These are phyloP conservation scores for Paramarasmius palmivorus DNA, from an alignment of 1,284 basidiomycete species.

Conservation along the genomic window DNA sequence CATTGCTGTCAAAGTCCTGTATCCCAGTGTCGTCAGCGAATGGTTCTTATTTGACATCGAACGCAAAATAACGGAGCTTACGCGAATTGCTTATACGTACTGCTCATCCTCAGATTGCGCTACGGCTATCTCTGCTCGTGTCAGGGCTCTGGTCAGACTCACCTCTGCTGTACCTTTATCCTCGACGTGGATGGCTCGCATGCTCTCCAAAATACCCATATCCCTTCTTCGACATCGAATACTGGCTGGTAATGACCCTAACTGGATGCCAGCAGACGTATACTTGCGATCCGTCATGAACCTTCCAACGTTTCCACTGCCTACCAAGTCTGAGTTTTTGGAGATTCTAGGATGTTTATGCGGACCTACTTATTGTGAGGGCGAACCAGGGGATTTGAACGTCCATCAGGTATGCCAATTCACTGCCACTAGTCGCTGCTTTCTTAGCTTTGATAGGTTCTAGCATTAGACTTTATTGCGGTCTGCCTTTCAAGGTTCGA, in stretches of 20 bases:
- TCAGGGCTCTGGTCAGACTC: constrained; percentile 39
- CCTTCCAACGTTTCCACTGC: constrained; percentile 4
- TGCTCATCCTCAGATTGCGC: constrained; percentile 40
- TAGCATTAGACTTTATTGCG: background rate
- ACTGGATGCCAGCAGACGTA: constrained; percentile 24
- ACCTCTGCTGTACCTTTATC: constrained; percentile 23
- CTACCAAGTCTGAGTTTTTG: constrained; percentile 16
- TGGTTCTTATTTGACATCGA: constrained; percentile 50
- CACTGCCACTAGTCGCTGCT: background rate
- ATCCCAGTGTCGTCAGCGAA: constrained; percentile 39
- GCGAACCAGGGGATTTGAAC: background rate
- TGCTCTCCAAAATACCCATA: constrained; percentile 23
- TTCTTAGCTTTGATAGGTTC: background rate
- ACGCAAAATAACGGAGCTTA: constrained; percentile 37
- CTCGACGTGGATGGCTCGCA: background rate
- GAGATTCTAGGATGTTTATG: constrained; percentile 20
- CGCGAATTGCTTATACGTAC: constrained; percentile 45
- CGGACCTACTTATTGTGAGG: background rate
- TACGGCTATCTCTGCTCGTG: constrained; percentile 33
- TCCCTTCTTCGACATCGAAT: constrained; percentile 34
- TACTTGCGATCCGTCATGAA: constrained; percentile 19
- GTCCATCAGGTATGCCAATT: background rate
- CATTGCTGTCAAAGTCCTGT: constrained; percentile 41
- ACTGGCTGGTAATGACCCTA: constrained; percentile 19
- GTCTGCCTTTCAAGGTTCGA: background rate